phyloP scores from a whole-genome alignment of 805 yeast genomes.

The Nakazawaea ambrosiae region DNA sequence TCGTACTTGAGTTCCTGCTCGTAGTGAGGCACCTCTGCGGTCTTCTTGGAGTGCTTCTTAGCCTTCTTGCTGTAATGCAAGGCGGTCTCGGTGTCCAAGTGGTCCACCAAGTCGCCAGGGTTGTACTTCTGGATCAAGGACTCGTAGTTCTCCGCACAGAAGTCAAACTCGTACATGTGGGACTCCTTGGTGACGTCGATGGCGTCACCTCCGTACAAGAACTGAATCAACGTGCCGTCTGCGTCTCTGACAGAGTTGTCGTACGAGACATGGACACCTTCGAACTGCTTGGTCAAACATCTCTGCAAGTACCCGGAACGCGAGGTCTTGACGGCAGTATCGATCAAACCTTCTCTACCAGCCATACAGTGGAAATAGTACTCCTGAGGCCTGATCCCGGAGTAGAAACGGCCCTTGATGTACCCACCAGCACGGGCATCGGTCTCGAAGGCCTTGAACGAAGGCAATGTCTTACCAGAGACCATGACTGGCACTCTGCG shows the following conservation, averaged over 20 bases:
- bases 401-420: slow-evolving; percentile 92
- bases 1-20: slow-evolving; percentile 64
- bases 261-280: slow-evolving; percentile 90
- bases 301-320: slow-evolving; percentile 98
- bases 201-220: slow-evolving; percentile 96
- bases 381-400: slow-evolving; percentile 97
- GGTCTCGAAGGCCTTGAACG: slow-evolving; percentile 94
- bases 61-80: slow-evolving; percentile 74
- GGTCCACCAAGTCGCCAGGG: slow-evolving; percentile 64
- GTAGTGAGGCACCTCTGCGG: slow-evolving; percentile 54
- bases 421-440: slow-evolving; percentile 99
- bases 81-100: slow-evolving; percentile 82
- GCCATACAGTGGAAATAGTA: slow-evolving; percentile 99
- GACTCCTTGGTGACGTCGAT: slow-evolving; percentile 92
- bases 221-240: slow-evolving; percentile 90
- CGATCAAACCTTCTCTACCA: slow-evolving; percentile 99
- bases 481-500: slow-evolving; percentile 99
- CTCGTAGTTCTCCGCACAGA: slow-evolving; percentile 87
- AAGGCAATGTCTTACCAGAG: slow-evolving; percentile 93
- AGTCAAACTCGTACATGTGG: slow-evolving; percentile 86
- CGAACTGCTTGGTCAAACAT: slow-evolving; percentile 95
- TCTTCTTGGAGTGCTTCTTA: slow-evolving; percentile 63
- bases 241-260: slow-evolving; percentile 95
- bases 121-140: slow-evolving; percentile 80
- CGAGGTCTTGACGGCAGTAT: slow-evolving; percentile 98